Conservation (phyloP, 495 filamentous ascomycete species). For the Pyronema omphalodes region DNA sequence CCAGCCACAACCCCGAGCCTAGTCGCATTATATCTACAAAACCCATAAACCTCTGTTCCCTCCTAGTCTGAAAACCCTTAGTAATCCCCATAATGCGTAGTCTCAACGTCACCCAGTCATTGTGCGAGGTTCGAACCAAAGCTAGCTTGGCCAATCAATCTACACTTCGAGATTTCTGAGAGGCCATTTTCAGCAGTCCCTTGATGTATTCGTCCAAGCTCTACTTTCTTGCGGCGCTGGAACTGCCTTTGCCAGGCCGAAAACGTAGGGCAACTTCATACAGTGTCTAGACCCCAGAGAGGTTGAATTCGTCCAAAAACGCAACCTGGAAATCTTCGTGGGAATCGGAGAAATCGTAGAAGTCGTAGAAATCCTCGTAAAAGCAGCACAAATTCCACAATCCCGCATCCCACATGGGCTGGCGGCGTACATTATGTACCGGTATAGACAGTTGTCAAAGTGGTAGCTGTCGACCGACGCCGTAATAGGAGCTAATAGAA, state of each 20-base stretch:
- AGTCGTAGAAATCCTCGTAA: constrained; percentile 98
- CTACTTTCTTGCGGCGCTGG: constrained; percentile 69
- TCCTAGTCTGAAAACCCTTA: too few relatives aligned
- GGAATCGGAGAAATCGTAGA: too few relatives aligned
- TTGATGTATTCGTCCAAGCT: constrained; percentile 91
- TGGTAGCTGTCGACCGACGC: constrained; percentile 85
- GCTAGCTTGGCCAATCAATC: constrained; percentile 64
- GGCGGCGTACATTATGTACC: constrained; percentile 86
- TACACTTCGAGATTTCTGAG: constrained; percentile 71
- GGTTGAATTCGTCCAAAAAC: constrained; percentile 84
- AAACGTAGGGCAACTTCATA: constrained; percentile 97
- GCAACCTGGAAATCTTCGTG: constrained; percentile 88
- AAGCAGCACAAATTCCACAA: constrained; percentile 84
- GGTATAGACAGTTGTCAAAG: constrained; percentile 94
- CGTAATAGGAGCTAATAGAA: constrained; percentile 38
- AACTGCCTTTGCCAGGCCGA: too few relatives aligned
- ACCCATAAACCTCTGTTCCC: too few relatives aligned
- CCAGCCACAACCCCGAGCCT: too few relatives aligned
- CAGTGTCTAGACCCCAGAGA: too few relatives aligned
- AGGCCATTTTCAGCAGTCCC: constrained; percentile 62
- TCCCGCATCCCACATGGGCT: constrained; percentile 80
- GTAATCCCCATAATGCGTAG: constrained; percentile 43
- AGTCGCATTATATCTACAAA: too few relatives aligned
- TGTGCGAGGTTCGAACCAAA: constrained; percentile 87
- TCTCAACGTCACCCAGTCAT: constrained; percentile 78